Evolutionary conservation across 2,329 filamentous ascomycete species (phyloP).

Genomic region (Chaetomiaceae sp.): DNA sequence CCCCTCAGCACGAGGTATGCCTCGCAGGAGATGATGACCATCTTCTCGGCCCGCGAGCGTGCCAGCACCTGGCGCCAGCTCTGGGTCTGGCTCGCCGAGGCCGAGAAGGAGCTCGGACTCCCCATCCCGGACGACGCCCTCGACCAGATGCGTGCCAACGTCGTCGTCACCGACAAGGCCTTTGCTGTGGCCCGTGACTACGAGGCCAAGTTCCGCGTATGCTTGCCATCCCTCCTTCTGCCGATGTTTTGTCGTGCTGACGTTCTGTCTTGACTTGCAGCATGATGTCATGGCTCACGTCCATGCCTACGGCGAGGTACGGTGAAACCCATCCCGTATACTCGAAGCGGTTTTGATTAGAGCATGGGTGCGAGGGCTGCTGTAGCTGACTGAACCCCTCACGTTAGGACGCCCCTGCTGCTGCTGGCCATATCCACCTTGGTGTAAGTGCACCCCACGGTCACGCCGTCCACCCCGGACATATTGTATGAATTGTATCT

Average conservation of each 20-base stretch:
- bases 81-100: conserved; percentile 80
- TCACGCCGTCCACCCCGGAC: not conserved
- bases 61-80: conserved; percentile 77
- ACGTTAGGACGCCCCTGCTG: conserved; percentile 56
- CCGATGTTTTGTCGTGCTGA: too few species aligned
- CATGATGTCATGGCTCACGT: conserved; percentile 63
- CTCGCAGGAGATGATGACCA: conserved; percentile 67
- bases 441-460: conserved; percentile 47
- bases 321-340: not conserved
- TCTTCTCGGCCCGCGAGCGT: conserved; percentile 74
- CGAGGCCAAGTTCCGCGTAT: conserved; percentile 58
- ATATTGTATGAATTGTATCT: not conserved
- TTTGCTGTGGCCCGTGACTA: conserved; percentile 71
- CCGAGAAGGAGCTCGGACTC: conserved; percentile 75
- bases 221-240: conserved; percentile 22
- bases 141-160: conserved; percentile 67
- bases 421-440: conserved; percentile 80
- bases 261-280: conserved; percentile 3
- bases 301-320: conserved; percentile 64
- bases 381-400: not conserved
- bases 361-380: not conserved
- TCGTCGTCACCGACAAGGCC: conserved; percentile 71
- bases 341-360: too few species aligned
- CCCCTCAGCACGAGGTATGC: conserved; percentile 69
- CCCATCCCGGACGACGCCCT: conserved; percentile 69